Evolutionary conservation across 176 grass and related monocot genomes (phyloP).

Genomic region (Typha latifolia): DNA sequence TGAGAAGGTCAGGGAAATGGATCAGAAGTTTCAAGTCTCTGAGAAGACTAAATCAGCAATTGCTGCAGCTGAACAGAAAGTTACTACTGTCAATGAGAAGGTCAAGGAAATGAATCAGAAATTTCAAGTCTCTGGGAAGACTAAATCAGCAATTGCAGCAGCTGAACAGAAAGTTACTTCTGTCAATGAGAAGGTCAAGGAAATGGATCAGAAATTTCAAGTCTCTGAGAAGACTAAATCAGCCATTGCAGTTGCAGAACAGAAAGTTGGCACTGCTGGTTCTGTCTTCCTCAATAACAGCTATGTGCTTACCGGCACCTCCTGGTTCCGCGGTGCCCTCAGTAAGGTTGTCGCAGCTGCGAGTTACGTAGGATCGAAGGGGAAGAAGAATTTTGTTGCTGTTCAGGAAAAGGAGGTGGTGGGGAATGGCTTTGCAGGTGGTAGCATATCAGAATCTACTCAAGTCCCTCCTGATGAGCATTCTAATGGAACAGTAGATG

Average conservation of each 20-base stretch:
- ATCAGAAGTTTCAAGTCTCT: too few species aligned
- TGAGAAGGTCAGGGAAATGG: too few species aligned
- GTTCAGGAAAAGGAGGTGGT: constrained; percentile 21
- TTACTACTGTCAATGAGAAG: constrained; percentile 83
- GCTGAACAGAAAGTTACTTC: constrained; percentile 4
- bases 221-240: constrained; percentile 84
- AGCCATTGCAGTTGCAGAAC: constrained; percentile 56
- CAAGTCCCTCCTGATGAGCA: background rate
- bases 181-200: constrained; percentile 76
- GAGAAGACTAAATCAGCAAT: too few species aligned
- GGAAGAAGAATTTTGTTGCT: constrained; percentile 36
- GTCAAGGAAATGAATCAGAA: constrained; percentile 65
- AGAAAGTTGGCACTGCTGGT: constrained; percentile 60
- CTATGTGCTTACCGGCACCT: constrained; percentile 48
- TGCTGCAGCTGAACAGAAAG: too few species aligned
- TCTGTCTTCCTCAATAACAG: constrained; percentile 66
- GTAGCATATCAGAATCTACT: background rate
- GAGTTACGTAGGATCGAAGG: constrained; percentile 19
- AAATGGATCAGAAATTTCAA: constrained; percentile 83
- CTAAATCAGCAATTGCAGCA: constrained; percentile 1
- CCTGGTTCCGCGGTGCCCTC: constrained; percentile 69
- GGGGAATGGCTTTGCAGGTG: too few species aligned
- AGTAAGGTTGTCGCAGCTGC: constrained; percentile 47
- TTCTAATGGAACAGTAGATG: too few species aligned
- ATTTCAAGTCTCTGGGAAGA: constrained; percentile 6